phyloP scores from a whole-genome alignment of 2,329 filamentous ascomycete genomes.

The Neopestalotiopsis clavispora region DNA sequence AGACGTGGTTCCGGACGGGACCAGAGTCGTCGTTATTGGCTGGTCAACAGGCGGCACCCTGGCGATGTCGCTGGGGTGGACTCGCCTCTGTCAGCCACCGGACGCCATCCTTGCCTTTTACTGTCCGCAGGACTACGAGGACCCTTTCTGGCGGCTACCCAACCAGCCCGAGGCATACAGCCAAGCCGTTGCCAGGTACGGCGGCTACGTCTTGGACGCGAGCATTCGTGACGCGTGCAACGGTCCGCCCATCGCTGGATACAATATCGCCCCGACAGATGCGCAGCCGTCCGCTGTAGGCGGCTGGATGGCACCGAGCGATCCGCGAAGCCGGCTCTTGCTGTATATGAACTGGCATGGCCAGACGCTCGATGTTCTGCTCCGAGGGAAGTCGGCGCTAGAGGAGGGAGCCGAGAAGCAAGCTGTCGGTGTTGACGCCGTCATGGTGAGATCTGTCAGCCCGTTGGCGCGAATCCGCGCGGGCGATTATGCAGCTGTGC shows the following conservation, averaged over 20 bases:
- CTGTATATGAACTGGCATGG: constrained; percentile 6
- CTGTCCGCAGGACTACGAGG: constrained; percentile 21
- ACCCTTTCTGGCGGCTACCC: background rate
- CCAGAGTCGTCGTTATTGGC: constrained; percentile 44
- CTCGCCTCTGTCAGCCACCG: constrained; percentile 29
- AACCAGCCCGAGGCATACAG: constrained; percentile 22
- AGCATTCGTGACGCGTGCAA: constrained; percentile 17
- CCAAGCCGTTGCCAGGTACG: no score
- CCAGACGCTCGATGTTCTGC: background rate
- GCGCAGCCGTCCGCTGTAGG: background rate
- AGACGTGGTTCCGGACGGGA: constrained; percentile 24
- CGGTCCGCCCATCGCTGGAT: constrained; percentile 17
- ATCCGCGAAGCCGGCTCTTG: constrained; percentile 23
- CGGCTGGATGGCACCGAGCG: constrained; percentile 17
- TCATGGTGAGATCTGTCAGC: background rate
- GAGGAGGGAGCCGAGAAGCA: background rate
- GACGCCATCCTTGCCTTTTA: no score
- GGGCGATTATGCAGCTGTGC: background rate
- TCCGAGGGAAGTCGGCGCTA: background rate
- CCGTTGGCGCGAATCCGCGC: background rate
- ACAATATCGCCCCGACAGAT: background rate
- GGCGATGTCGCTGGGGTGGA: constrained; percentile 49
- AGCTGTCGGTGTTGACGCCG: background rate
- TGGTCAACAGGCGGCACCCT: constrained; percentile 55
- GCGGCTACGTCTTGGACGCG: background rate